Base-by-base conservation (phyloP, 805 yeast genomes). In the Yamadazyma phyllophila region DNA sequence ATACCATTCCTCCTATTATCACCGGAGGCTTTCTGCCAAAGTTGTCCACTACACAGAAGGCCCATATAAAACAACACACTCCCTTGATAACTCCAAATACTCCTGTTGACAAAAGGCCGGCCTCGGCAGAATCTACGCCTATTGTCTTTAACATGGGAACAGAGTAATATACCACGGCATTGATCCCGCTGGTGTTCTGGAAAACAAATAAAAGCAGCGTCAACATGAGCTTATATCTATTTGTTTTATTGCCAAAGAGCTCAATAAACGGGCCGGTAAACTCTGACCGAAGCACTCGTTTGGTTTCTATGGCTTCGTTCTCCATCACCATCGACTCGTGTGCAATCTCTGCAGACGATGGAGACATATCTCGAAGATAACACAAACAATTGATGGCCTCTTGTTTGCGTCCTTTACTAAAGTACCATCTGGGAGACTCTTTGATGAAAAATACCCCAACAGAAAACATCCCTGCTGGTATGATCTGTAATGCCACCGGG, bases 121-220 rank as follows among this genome's bases (percentile, higher is more conserved):
- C 71, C 41, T 72, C 65, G 6, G 72, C 58, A 1, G 80, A 77
- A 17, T 57, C 56, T 14, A 77, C 67, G n/a, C 82, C 82, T 45
- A 78, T 64, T 2, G 78, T 67, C 50, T 68, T 63, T 60, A 77
- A 75, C 40, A 78, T 66, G 11, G 71, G 66, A 26, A 80, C 80
- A 11, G 81, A 74, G 55, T 77, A 78, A 57, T 78, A 78, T 36
- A 72, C 75, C 41, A 76, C 65, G 20, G 79, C 77, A 48, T 75
- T 69, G 52, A 77, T 73, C 32, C 81, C 80, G 45, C 69, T 66
- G 26, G 74, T 67, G 50, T 73, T 73, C 47, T 73, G 78, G 56
- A 74, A 62, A 47, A 67, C 57, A 51, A 71, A 72, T 36, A 69
- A 55, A 2, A 71, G 60, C 1, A 69, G 58, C 2, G 76, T 62